Evolutionary conservation across 257 asterid species (phyloP).

Genomic region (Ocimum tenuiflorum): DNA sequence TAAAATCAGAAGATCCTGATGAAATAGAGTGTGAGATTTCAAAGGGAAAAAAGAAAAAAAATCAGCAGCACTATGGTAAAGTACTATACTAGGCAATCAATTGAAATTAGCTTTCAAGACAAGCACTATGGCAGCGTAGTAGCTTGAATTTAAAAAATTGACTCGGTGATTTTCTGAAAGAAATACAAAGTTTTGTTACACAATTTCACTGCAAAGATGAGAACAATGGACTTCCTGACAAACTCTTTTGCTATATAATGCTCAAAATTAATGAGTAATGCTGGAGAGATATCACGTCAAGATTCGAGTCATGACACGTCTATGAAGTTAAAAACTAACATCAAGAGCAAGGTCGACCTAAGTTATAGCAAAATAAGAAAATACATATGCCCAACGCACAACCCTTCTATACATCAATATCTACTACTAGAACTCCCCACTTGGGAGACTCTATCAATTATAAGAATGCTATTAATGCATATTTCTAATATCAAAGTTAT

Average conservation of each 20-base stretch:
- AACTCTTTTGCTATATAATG: not conserved
- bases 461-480: conserved; percentile 6
- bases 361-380: conserved; percentile 8
- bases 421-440: conserved; percentile 12
- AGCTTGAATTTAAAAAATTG: not conserved
- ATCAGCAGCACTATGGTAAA: conserved; percentile 13
- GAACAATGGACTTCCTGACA: not conserved
- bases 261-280: not conserved
- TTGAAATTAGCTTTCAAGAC: not conserved
- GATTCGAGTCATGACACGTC: not conserved
- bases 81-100: not conserved
- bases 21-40: conserved; percentile 28
- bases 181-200: not conserved
- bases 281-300: not conserved
- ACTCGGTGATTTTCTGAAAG: not conserved
- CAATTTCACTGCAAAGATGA: not conserved
- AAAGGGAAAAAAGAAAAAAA: conserved; percentile 22
- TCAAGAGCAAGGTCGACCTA: not conserved
- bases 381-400: not conserved
- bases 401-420: conserved; percentile 3
- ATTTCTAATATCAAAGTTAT: conserved; percentile 7
- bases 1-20: conserved; percentile 94
- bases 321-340: conserved; percentile 2
- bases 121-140: not conserved
- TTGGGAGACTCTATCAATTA: not conserved